A percentile compares a stretch with the other conserved stretches of the same genome.
These are phyloP conservation scores for Hanseniaspora opuntiae DNA, from an alignment of 805 yeast species.

Conservation along the genomic window DNA sequence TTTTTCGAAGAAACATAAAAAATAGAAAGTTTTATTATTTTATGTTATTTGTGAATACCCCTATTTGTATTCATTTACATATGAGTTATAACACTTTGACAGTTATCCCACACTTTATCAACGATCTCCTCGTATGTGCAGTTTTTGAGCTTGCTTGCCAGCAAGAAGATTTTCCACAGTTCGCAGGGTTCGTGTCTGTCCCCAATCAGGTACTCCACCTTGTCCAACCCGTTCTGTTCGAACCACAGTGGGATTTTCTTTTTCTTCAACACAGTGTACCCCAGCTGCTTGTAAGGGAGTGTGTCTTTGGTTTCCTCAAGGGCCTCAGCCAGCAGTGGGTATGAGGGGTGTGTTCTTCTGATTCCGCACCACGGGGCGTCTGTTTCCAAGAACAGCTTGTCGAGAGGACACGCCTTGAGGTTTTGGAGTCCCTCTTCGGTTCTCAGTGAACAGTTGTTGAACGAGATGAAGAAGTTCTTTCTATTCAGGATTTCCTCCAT, in stretches of 20 bases:
- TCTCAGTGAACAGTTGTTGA: constrained; percentile 87
- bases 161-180: constrained; percentile 66
- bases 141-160: constrained; percentile 39
- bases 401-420: constrained; percentile 59
- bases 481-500: constrained; percentile 32
- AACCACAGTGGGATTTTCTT: constrained; percentile 6
- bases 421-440: constrained; percentile 23
- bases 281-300: constrained; percentile 12
- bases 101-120: constrained; percentile 39
- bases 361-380: constrained; percentile 99
- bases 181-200: constrained; percentile 88
- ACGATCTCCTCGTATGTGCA: constrained; percentile 33
- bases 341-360: constrained; percentile 46
- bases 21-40: too few species aligned
- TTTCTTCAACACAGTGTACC: constrained; percentile 2
- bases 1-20: background rate
- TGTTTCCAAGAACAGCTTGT: constrained; percentile 68
- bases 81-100: constrained; percentile 30
- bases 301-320: constrained; percentile 38
- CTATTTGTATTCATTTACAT: background rate
- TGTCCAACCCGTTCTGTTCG: constrained; percentile 16
- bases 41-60: too few species aligned
- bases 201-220: constrained; percentile 39
- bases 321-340: constrained; percentile 54
- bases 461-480: constrained; percentile 43